phyloP scores from a whole-genome alignment of 139 green algal species.

The Micromonas commoda region DNA sequence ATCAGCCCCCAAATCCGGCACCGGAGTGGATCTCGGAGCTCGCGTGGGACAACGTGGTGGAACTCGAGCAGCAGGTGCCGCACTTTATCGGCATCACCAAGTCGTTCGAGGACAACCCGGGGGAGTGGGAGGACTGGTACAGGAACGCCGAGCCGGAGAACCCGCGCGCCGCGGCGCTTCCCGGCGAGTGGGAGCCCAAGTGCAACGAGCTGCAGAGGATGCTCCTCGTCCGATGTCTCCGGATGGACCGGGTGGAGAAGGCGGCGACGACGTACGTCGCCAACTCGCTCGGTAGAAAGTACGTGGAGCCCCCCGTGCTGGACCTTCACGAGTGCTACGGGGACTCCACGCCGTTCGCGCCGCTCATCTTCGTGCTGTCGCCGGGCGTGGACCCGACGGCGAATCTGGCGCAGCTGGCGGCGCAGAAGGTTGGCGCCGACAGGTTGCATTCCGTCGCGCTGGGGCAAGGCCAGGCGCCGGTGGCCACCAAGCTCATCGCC shows the following conservation, averaged over 20 bases:
- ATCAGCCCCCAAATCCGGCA: slow-evolving; percentile 58
- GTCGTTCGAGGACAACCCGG: slow-evolving; percentile 42
- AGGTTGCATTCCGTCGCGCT: slow-evolving; percentile 68
- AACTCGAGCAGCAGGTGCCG: slow-evolving; percentile 61
- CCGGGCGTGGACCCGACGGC: slow-evolving; percentile 74
- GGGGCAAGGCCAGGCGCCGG: slow-evolving; percentile 64
- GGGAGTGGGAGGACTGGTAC: slow-evolving; percentile 63
- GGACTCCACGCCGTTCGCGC: slow-evolving; percentile 53
- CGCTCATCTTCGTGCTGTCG: slow-evolving; percentile 77
- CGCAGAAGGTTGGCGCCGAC: slow-evolving; percentile 46
- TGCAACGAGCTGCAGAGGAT: slow-evolving; percentile 67
- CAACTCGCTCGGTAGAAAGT: slow-evolving; percentile 68
- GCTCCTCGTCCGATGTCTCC: slow-evolving; percentile 41
- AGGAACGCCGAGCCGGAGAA: slow-evolving; percentile 55
- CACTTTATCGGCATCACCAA: slow-evolving; percentile 60
- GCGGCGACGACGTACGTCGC: slow-evolving; percentile 62
- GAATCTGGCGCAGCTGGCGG: slow-evolving; percentile 65
- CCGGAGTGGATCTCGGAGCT: slow-evolving; percentile 63
- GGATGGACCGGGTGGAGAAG: slow-evolving; percentile 72
- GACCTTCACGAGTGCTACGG: slow-evolving; percentile 65
- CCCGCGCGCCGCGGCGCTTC: slow-evolving; percentile 50
- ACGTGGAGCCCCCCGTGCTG: slow-evolving; percentile 74
- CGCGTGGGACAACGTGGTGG: slow-evolving; percentile 71
- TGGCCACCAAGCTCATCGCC: slow-evolving; percentile 68
- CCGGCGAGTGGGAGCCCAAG: slow-evolving; percentile 71